phyloP scores from a whole-genome alignment of 768 basidiomycete species.

The Lanmaoa rubissima region DNA sequence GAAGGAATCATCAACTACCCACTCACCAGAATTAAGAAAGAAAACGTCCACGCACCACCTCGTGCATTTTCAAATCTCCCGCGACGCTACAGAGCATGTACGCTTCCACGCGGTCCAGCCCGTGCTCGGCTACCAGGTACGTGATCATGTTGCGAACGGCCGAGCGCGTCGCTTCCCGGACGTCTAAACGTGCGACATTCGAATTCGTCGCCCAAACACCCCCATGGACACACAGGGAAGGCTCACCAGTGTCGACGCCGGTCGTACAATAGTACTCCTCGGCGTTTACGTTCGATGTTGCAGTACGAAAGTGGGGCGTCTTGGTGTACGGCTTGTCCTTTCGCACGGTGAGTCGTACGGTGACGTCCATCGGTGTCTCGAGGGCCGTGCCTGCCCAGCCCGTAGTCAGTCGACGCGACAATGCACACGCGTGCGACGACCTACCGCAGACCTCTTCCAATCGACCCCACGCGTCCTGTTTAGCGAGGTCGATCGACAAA shows the following conservation, averaged over 20 bases:
- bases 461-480: background rate
- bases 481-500: background rate
- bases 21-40: background rate
- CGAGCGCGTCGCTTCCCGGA: constrained; percentile 52
- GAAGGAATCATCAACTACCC: background rate
- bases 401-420: background rate
- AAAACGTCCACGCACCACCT: constrained; percentile 42
- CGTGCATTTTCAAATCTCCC: constrained; percentile 58
- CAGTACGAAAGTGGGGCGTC: constrained; percentile 54
- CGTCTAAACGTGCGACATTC: constrained; percentile 30
- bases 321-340: constrained; percentile 57
- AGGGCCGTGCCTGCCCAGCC: constrained; percentile 51
- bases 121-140: constrained; percentile 44
- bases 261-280: constrained; percentile 56
- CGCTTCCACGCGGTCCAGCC: constrained; percentile 45
- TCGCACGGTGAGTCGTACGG: constrained; percentile 52
- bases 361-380: constrained; percentile 58
- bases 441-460: constrained; percentile 56
- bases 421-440: constrained; percentile 12
- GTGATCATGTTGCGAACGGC: constrained; percentile 60
- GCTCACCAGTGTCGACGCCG: constrained; percentile 47
- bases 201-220: background rate
- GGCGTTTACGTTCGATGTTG: constrained; percentile 10
- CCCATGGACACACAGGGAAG: no score
- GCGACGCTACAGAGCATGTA: constrained; percentile 64